A percentile compares a stretch with the other conserved stretches of the same genome.
These are phyloP conservation scores for Amanita inopinata DNA, from an alignment of 768 basidiomycete genomes.

Conservation along the genomic window DNA sequence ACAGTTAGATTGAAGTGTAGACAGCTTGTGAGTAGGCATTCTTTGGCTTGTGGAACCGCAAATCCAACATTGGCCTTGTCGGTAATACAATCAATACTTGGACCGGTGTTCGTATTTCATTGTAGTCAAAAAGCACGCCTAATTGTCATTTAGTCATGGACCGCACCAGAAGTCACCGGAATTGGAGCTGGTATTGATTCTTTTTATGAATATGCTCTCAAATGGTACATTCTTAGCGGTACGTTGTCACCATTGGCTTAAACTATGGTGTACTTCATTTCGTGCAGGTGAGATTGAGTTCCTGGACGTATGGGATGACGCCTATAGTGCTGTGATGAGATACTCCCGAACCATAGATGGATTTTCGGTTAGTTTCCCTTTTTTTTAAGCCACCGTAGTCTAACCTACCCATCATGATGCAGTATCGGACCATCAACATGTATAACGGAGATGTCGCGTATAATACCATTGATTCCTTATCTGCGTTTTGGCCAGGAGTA, in stretches of 20 bases:
- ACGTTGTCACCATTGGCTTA: conserved; percentile 12
- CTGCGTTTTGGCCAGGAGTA: conserved; percentile 96
- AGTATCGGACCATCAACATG: conserved; percentile 88
- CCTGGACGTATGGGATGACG: conserved; percentile 76
- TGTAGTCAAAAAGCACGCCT: not conserved
- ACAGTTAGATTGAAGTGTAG: too few species aligned
- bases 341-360: conserved; percentile 77
- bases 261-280: not conserved
- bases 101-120: conserved; percentile 52
- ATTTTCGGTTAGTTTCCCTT: conserved; percentile 70
- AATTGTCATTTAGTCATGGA: conserved; percentile 49
- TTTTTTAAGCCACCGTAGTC: not conserved
- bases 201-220: conserved; percentile 90
- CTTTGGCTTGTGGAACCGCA: conserved; percentile 89
- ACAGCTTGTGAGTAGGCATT: conserved; percentile 50
- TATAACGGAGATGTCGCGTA: conserved; percentile 65
- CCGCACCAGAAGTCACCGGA: conserved; percentile 61
- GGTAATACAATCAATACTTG: conserved; percentile 83
- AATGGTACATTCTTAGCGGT: conserved; percentile 88
- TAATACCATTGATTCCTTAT: conserved; percentile 84
- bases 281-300: conserved; percentile 67
- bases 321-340: conserved; percentile 78
- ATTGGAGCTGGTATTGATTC: conserved; percentile 95
- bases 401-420: not conserved
- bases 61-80: conserved; percentile 74